phyloP scores from a whole-genome alignment of 257 asterid species.

The Scutellaria baicalensis region DNA sequence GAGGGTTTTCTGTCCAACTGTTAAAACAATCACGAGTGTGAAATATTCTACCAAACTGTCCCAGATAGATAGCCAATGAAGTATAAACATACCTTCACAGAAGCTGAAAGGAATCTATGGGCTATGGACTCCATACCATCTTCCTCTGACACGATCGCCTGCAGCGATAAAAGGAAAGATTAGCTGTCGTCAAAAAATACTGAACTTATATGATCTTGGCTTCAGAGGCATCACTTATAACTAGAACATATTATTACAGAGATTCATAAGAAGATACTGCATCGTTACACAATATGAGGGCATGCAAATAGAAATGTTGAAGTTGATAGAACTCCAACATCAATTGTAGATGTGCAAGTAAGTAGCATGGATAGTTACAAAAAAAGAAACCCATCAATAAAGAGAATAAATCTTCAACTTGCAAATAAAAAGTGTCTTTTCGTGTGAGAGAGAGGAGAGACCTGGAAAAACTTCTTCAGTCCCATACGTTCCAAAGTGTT shows the following conservation, averaged over 20 bases:
- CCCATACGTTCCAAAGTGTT: conserved; percentile 75
- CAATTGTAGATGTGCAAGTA: not conserved
- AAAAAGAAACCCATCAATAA: not conserved
- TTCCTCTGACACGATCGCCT: conserved; percentile 91
- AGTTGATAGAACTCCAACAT: not conserved
- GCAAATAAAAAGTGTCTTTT: not conserved
- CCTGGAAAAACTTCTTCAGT: conserved; percentile 82
- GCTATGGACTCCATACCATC: conserved; percentile 97
- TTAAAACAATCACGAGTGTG: not conserved
- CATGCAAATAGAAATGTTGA: not conserved
- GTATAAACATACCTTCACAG: conserved; percentile 59
- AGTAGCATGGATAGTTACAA: not conserved
- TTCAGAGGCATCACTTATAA: not conserved
- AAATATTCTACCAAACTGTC: not conserved
- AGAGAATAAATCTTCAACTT: not conserved
- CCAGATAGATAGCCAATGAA: not conserved
- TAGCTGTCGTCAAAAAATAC: conserved; percentile 2
- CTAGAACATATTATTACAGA: not conserved
- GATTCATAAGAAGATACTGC: not conserved
- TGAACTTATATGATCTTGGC: not conserved
- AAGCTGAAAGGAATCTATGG: conserved; percentile 94
- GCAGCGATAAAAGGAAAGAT: conserved; percentile 24
- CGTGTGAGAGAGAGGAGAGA: not conserved
- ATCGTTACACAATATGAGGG: not conserved
- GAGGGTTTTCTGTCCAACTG: conserved; percentile 96